Percentiles rank a stretch among this genome's conserved stretches.
phyloP scores from a whole-genome alignment of 2,329 filamentous ascomycete genomes.

The Clonostachys byssicola region DNA sequence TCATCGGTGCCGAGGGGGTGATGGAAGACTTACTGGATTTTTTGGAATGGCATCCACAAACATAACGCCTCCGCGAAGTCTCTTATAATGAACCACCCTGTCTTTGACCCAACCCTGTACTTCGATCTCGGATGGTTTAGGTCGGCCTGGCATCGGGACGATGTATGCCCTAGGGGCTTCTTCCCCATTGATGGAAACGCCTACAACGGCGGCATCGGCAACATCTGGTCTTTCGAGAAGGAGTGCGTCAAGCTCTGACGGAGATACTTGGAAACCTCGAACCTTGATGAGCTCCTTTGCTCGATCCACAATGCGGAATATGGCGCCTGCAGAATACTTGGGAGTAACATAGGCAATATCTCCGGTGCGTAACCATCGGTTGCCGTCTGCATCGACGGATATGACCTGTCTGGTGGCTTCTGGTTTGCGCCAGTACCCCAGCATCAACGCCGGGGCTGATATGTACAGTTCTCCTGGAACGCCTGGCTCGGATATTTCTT shows the following conservation, averaged over 20 bases:
- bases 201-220: conserved; percentile 62
- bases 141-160: conserved; percentile 19
- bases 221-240: conserved; percentile 35
- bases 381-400: conserved; percentile 37
- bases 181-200: conserved; percentile 47
- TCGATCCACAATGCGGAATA: conserved; percentile 66
- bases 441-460: conserved; percentile 67
- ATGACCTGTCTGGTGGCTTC: conserved; percentile 60
- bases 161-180: conserved; percentile 63
- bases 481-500: conserved; percentile 32
- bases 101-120: conserved; percentile 61
- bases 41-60: conserved; percentile 63
- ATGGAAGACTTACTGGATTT: conserved; percentile 38
- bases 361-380: conserved; percentile 69
- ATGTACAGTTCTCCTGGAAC: conserved; percentile 68
- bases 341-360: conserved; percentile 64
- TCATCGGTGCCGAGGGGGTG: neutral
- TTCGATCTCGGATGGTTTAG: conserved; percentile 21
- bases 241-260: conserved; percentile 40
- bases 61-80: conserved; percentile 63
- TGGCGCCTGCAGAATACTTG: conserved; percentile 43
- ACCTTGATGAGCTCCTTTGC: conserved; percentile 64
- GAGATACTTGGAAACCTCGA: conserved; percentile 55
- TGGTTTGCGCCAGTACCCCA: conserved; percentile 71
- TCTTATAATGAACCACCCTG: conserved; percentile 61